Evolutionary conservation across 2,329 filamentous ascomycete species (phyloP), one percentile per base, ranked within the genome.

Genomic region (Fusarium sp.): DNA sequence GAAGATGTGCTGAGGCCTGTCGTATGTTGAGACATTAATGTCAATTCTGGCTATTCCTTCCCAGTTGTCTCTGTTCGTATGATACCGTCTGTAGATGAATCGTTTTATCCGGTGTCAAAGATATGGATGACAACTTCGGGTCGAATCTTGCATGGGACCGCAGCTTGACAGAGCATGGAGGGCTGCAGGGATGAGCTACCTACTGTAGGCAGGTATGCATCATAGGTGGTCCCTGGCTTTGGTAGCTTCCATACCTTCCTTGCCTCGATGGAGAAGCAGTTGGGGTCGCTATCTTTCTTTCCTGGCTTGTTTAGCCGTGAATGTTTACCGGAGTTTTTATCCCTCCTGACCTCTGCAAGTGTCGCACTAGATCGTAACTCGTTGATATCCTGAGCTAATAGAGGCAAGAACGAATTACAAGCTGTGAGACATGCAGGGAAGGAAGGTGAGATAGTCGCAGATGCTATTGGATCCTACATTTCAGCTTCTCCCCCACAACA

Each of bases 151-250:
- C 68, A 68, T 68, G 49, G 42, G 50, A 63, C 54, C 25, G 43
- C 45, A 72, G 51, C 59, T 48, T 54, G 63, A 60, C 56, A 59
- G 40, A 62, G 54, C 58, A 63, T 68, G 68, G 62, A 69, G 50
- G 49, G 47, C 48, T 71, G 60, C 72, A 71, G 63, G 67, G 69
- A 58, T 65, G 48, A 37, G 34, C 34, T 37, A n/a, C 34, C 28
- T 30, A 30, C 28, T 10, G 32, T 34, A 34, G 10, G 34, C 34
- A n/a, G 34, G 34, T 37, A 28, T 61, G 51, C 68, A 63, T 70
- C 49, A 62, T 68, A 53, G 49, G 61, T 58, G 55, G 59, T 66
- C 63, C 72, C 72, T 69, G 60, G 65, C 65, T 66, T 53, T 65
- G 65, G 63, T 60, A 74, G 59, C 56, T 64, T 73, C 56, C 56